A percentile compares a stretch with the other conserved stretches of the same genome.
Conservation (phyloP, 805 yeast genomes). For the Wickerhamiella allomyrinae region DNA sequence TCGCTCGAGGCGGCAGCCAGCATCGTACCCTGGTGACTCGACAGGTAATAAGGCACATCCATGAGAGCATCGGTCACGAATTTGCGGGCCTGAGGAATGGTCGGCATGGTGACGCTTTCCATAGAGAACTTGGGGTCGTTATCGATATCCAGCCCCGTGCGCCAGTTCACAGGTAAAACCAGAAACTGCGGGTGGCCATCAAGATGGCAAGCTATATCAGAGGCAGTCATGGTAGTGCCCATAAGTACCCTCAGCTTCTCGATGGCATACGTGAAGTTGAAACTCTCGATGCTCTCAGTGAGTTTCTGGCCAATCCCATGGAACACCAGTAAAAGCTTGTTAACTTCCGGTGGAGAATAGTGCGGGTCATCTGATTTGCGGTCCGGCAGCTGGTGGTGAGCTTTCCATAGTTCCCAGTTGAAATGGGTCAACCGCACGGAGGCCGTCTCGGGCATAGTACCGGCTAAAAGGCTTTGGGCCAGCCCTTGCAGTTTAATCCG, state of each 20-base stretch:
- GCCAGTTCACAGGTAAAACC: constrained; percentile 75
- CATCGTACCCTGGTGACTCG: constrained; percentile 50
- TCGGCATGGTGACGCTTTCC: constrained; percentile 59
- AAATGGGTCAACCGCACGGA: constrained; percentile 15
- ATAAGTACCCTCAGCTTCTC: constrained; percentile 26
- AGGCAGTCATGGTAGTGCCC: constrained; percentile 16
- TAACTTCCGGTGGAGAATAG: constrained; percentile 28
- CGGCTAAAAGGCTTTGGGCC: constrained; percentile 8
- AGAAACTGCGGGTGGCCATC: constrained; percentile 15
- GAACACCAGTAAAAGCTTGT: constrained; percentile 61
- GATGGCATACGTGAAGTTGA: constrained; percentile 68
- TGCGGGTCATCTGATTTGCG: constrained; percentile 18
- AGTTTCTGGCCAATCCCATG: constrained; percentile 93
- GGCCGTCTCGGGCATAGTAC: constrained; percentile 9
- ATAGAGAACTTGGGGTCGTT: constrained; percentile 36
- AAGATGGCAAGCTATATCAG: constrained; percentile 13
- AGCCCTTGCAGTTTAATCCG: background rate
- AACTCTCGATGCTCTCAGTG: constrained; percentile 63
- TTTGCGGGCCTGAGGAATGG: constrained; percentile 61
- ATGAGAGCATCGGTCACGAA: constrained; percentile 73
- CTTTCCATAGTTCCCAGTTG: constrained; percentile 23
- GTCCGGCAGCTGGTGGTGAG: constrained; percentile 16
- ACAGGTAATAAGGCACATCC: constrained; percentile 70
- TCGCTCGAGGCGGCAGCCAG: constrained; percentile 52
- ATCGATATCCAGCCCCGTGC: constrained; percentile 39